Evolutionary conservation across 169 alveolate genomes (phyloP), one percentile per base, ranked within the genome.

Genomic region (Sarcocystis neurona): DNA sequence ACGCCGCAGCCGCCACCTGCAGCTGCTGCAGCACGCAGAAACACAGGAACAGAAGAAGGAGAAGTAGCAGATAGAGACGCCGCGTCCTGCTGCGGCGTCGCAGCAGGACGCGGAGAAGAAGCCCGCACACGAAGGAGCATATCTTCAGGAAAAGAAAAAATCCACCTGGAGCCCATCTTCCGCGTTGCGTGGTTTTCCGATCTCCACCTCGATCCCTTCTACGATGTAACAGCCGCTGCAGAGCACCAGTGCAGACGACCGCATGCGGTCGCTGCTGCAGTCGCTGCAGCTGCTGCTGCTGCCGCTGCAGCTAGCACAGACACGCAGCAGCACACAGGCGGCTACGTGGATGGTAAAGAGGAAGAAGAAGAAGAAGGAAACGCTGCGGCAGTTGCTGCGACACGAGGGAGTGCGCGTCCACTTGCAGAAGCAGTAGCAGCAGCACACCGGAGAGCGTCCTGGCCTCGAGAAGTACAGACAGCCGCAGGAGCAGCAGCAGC

Each of bases 401-500:
- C 68, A 41, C 85, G 47, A 20, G 58, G 47, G 47, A 23, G 47
- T 78, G 58, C 85, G 47, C 20, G 58, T 23, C 46, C 43, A 78
- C 10, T n/a, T 78, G 85, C 47, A 41, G 58, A 18, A 78, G 85
- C 68, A 48, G 85, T 66, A 46, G 85, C 85, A 75, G 63, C 84
- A 75, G 63, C 63, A 75, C 32, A 10, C 10, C 63, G 20, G 10
- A 20, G 30, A 53, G 63, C 10, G 20, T 53, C 10, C 63, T 20
- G 63, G 63, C 20, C 20, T 20, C 20, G 63, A 10, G 63, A 5
- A 30, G 75, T 15, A 18, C n/a, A 30, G 87, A 79, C 87, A 50
- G 39, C 75, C 48, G 87, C 87, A 79, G 44, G 34, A 39, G 87
- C 53, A 32, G 87, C 77, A 53, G 87, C 87, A 79, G 77, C 87